Evolutionary conservation across 768 basidiomycete species (phyloP), one percentile per base, ranked within the genome.

Genomic region (Russula olivacea): DNA sequence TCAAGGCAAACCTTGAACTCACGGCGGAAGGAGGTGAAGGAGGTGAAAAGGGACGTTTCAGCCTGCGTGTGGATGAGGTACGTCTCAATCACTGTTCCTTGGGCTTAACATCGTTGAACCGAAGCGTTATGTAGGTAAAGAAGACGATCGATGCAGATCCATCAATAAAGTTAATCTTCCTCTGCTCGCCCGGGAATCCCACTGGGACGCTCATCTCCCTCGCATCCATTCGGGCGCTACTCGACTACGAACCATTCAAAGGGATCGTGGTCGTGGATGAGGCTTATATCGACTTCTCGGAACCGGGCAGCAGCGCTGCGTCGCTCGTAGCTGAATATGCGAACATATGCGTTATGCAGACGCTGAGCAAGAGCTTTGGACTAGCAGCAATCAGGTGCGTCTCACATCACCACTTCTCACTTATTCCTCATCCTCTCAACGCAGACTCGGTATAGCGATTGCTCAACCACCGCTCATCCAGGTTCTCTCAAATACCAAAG

Each of bases 111-210:
- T 36, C 49, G 53, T n/a, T 17, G 45, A 34, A 30, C n/a, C 1
- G 15, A 30, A 34, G 63, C 57, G 63, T 56, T 45, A n/a, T 47
- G 34, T 67, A 95, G 89, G 78, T 95, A 59, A 90, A 91, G 73
- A 76, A 80, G 58, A 81, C 82, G 0, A 78, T 95, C 61, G 79
- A 82, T 38, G 79, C 78, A 6, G 85, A 95, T 71, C 84, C 88
- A 1, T 77, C 80, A 3, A 91, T 97, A 74, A 97, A 98, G 69
- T 82, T 99, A 41, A 81, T 96, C 63, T 93, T 98, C 79, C 80
- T 98, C 50, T 97, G 94, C 74, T 98, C 96, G 1, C 97, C 97
- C 3, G 97, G 97, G 2, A 99, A 98, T 72, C 97, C 97, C 0
- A 95, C 94, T 0, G 93, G 94, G 10, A 98, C 95, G 0, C 74